Evolutionary conservation across 768 basidiomycete genomes (phyloP).

Genomic region (Hydnomerulius pinastri): DNA sequence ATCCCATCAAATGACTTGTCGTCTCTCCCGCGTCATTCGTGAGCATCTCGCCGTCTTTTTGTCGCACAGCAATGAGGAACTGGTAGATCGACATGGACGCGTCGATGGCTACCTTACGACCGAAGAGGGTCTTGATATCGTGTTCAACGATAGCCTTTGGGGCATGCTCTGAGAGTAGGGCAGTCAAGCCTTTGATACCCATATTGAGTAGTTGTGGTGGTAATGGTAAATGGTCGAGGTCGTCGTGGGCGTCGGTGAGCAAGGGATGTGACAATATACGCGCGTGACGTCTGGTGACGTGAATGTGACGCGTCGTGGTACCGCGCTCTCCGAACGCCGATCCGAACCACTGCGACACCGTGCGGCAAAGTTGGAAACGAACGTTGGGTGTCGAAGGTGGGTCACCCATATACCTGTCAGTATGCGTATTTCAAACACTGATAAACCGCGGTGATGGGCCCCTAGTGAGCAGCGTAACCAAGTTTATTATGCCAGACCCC

Average conservation of each 20-base stretch:
- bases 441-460: too few relatives aligned
- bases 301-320: constrained; percentile 5
- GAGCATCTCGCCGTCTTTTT: constrained; percentile 94
- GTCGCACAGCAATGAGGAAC: constrained; percentile 96
- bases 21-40: constrained; percentile 98
- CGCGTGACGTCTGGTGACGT: constrained; percentile 3
- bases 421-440: too few relatives aligned
- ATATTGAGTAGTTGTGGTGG: constrained; percentile 36
- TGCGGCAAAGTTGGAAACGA: too few relatives aligned
- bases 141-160: constrained; percentile 86
- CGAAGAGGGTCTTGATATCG: constrained; percentile 96
- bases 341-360: too few relatives aligned
- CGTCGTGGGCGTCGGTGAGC: constrained; percentile 1
- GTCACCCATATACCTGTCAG: too few relatives aligned
- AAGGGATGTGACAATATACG: constrained; percentile 1
- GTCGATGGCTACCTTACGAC: constrained; percentile 98
- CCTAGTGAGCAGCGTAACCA: too few relatives aligned
- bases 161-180: constrained; percentile 85
- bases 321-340: not conserved
- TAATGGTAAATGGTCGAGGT: not conserved
- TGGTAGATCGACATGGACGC: constrained; percentile 98
- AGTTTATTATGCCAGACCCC: too few relatives aligned
- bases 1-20: constrained; percentile 98
- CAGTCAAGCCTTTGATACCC: constrained; percentile 97
- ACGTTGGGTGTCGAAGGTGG: too few relatives aligned